phyloP scores from a whole-genome alignment of 306 rosid genomes.

The Urtica urens region DNA sequence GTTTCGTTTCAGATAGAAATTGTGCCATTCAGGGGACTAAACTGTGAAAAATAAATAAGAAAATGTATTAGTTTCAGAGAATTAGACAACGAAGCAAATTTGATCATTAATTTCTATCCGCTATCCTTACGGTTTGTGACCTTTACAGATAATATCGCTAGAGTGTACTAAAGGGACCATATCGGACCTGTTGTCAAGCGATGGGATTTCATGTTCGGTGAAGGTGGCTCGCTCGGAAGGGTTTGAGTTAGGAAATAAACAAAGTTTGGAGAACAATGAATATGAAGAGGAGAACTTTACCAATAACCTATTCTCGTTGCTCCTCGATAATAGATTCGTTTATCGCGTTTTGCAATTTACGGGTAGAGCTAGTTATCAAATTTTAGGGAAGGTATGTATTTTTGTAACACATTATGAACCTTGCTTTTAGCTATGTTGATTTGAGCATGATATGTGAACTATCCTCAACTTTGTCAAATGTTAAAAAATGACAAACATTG shows the following conservation, averaged over 20 bases:
- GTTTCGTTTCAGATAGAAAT: no score
- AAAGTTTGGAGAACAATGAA: constrained; percentile 23
- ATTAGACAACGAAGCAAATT: no score
- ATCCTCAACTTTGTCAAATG: background rate
- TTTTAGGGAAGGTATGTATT: constrained; percentile 39
- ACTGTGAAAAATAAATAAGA: background rate
- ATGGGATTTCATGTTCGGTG: constrained; percentile 32
- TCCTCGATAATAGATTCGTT: constrained; percentile 16
- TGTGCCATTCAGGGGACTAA: background rate
- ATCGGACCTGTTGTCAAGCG: constrained; percentile 31
- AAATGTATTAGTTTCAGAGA: no score
- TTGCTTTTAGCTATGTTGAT: background rate
- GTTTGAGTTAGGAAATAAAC: constrained; percentile 30
- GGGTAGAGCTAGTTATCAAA: constrained; percentile 20
- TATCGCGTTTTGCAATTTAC: constrained; percentile 20
- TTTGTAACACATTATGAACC: background rate
- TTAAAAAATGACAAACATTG: background rate
- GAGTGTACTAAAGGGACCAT: constrained; percentile 51
- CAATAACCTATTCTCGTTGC: constrained; percentile 25
- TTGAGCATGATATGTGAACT: background rate
- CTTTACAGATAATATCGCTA: constrained; percentile 43
- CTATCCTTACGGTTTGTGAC: constrained; percentile 23
- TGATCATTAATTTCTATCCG: no score
- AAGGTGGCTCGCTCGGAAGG: constrained; percentile 38
- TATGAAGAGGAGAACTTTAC: constrained; percentile 33